Evolutionary conservation across 805 yeast genomes (phyloP).

Genomic region (Ogataea degrootiae): DNA sequence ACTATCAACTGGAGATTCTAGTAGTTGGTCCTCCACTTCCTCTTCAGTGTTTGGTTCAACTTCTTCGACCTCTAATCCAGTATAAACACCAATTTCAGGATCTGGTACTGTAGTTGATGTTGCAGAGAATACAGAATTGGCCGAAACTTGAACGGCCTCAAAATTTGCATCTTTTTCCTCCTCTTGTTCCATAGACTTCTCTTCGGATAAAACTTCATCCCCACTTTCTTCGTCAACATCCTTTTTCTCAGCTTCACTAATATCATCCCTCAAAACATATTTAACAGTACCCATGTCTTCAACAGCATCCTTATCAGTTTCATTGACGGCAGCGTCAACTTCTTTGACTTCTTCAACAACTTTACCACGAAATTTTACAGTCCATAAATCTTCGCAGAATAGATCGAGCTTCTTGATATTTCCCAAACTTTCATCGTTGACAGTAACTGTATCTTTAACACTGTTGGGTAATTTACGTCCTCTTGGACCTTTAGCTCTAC

Average conservation of each 20-base stretch:
- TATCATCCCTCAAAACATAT: background rate
- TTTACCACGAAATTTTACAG: slow-evolving; percentile 14
- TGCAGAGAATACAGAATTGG: background rate
- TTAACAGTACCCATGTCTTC: background rate
- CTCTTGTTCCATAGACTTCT: background rate
- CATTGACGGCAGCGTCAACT: background rate
- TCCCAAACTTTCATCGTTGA: slow-evolving; percentile 29
- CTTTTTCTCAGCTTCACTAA: background rate
- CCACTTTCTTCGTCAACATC: background rate
- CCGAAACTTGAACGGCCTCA: background rate
- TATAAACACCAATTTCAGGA: too few relatives aligned
- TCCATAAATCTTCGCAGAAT: slow-evolving; percentile 36
- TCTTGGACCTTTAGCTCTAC: slow-evolving; percentile 68
- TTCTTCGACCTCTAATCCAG: too few relatives aligned
- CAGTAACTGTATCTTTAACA: slow-evolving; percentile 40
- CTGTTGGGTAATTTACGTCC: slow-evolving; percentile 64
- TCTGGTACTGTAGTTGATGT: background rate
- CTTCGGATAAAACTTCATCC: too few relatives aligned
- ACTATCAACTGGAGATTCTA: too few relatives aligned
- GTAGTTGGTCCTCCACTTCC: too few relatives aligned
- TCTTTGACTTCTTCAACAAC: background rate
- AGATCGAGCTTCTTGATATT: slow-evolving; percentile 29
- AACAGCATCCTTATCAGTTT: background rate
- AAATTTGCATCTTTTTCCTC: background rate
- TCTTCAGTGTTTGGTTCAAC: too few relatives aligned